Conservation (phyloP, 164 flowering plant genomes). For the Magnolia kwangsiensis region DNA sequence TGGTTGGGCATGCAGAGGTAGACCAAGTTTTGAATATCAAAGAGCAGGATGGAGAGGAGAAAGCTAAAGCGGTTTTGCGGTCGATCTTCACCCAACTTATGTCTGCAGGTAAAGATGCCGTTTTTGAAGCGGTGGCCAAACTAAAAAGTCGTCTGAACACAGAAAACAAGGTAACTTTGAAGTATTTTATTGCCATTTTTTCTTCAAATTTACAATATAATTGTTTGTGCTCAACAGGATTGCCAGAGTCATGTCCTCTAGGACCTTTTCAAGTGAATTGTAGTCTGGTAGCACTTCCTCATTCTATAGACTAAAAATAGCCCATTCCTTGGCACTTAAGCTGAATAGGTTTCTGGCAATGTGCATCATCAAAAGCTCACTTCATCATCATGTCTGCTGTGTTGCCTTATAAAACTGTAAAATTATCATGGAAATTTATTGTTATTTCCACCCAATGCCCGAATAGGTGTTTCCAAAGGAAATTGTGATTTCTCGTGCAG, state of each 20-base stretch:
- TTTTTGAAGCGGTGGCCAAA: constrained; percentile 36
- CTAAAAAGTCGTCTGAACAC: constrained; percentile 55
- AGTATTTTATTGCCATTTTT: too few species aligned
- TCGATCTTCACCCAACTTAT: constrained; percentile 67
- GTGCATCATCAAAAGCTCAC: too few species aligned
- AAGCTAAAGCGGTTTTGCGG: constrained; percentile 44
- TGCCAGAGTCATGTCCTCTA: neutral
- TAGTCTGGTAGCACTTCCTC: too few species aligned
- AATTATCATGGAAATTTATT: too few species aligned
- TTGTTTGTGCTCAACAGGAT: neutral
- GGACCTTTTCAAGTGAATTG: neutral
- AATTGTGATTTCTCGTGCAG: too few species aligned
- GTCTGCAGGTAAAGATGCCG: constrained; percentile 55
- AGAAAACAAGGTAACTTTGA: constrained; percentile 47
- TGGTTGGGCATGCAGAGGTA: constrained; percentile 49
- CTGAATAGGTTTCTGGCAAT: too few species aligned
- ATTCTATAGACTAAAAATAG: too few species aligned
- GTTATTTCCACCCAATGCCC: too few species aligned
- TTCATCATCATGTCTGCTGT: too few species aligned
- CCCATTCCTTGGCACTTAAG: too few species aligned
- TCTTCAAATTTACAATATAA: neutral
- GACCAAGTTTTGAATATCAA: constrained; percentile 35
- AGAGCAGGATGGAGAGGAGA: constrained; percentile 44
- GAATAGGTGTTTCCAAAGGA: too few species aligned
- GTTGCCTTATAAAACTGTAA: too few species aligned